Base-by-base conservation (phyloP, 2,329 filamentous ascomycete genomes). In the Metarhizium sp. region DNA sequence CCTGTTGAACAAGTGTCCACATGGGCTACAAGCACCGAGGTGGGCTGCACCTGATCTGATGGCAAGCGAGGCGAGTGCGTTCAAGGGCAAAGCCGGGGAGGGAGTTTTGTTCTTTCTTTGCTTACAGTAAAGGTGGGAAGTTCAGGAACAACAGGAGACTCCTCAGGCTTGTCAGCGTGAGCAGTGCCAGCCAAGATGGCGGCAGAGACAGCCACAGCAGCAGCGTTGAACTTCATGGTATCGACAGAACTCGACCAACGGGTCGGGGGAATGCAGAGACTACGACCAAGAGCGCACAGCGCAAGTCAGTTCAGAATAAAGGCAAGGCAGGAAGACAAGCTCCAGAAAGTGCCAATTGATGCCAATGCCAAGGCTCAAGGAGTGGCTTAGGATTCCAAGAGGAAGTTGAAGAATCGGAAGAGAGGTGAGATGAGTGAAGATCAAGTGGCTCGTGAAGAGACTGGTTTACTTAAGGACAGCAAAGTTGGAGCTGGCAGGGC, bases 121-220 rank as follows among this genome's bases (percentile, higher is more conserved):
- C 90, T 78, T 80, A 96, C 92, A 61, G 91, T 95, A 70, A 96
- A 96, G 56, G 84, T 88, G 50, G 92, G 88, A 65, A 90, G 83
- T 69, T 85, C 78, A 57, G 86, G 76, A 52, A 80, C 72, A 52
- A 79, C 77, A 55, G 82, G 74, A 57, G 85, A 78, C 20, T 84
- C 79, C 68, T 87, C 81, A 57, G 79, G 76, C 61, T 88, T 84
- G 61, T 88, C 86, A 60, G 85, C 82, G 62, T 84, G 80, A 67
- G 86, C 85, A 63, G 84, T 82, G 71, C 85, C 81, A 62, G 86
- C 86, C 68, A 88, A 73, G 63, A 90, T 60, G 59, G 88, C 84
- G 67, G 88, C 87, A 70, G 89, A 86, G 68, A 87, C 81, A 63
- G 87, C 83, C 63, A 86, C 87, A 66, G 90, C 82, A 68, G 87